Evolutionary conservation across 768 basidiomycete species (phyloP), one percentile per base, ranked within the genome.

Genomic region (Cantharellus anzutake): DNA sequence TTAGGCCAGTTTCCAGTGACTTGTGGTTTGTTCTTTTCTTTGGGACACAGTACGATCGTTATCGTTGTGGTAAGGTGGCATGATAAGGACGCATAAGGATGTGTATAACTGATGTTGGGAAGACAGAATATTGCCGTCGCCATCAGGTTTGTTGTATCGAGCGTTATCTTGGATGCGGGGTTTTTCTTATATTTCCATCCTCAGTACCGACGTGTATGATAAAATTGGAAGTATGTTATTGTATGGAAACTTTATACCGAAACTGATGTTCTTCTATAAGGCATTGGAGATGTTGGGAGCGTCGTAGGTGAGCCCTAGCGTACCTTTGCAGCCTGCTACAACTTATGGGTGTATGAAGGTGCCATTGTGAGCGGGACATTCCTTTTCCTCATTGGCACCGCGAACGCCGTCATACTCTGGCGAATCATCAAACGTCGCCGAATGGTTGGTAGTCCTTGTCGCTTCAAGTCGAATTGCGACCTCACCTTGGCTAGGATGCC

Each of bases 31-130:
- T 93, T 81, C 72, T 94, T 94, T 72, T 90, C 86, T 3, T 76
- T 93, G 1, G 91, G 90, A 0, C 91, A 94, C 65, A 91, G 88
- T 61, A 88, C 86, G 0, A 90, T 93, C 63, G 90, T 92, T 3
- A 78, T 93, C 37, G 76, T 76, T 2, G 86, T 92, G 60, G 86
- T 84, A 63, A 64, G 78, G 68, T n/a, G 41, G 58, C 57, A 48
- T 41, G 7, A 55, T 55, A 38, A 37, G 14, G 34, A 4, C 20
- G 20, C 20, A 29, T 29, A 29, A 29, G 20, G 20, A 29, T 29
- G 20, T 29, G 3, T 41, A 42, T n/a, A 14, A 48, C 20, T 44
- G 48, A 29, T 34, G 5, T 51, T 52, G 3, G 41, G n/a, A 16
- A 14, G 3, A 29, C 52, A 86, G 86, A 88, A 82, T 41, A 70